Evolutionary conservation across 805 yeast genomes (phyloP), one percentile per base, ranked within the genome.

Genomic region (Kluyveromyces aestuarii): DNA sequence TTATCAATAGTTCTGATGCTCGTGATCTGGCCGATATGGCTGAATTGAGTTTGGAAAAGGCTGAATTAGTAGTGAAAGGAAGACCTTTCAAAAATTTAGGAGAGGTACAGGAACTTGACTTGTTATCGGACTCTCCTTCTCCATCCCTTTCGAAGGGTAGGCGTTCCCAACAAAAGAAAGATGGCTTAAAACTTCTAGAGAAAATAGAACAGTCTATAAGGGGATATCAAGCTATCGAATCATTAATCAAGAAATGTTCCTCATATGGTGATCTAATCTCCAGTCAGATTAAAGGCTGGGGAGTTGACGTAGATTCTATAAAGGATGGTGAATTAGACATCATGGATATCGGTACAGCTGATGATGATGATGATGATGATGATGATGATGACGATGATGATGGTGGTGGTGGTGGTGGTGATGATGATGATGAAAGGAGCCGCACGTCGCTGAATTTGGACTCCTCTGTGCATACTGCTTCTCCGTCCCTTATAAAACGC

Each of bases 171-270:
- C 72, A 67, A 48, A 80, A 78, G 62, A 72, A 83, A 6, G 77
- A 79, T 42, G 96, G 96, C 10, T 84, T 84, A 56, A 77, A 79
- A 59, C 74, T 87, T 44, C 76, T 88, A 19, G 91, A 84, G 54
- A 82, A 78, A 38, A 77, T 90, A 5, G 77, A 77, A 43, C 70
- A 75, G 53, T 83, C 88, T 14, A 72, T 93, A 53, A 79, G 81
- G 58, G 98, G 98, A 6, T 93, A 93, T 63, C 83, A 82, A 52
- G 98, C 99, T 0, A 96, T 93, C 41, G 98, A 91, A 57, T 84
- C 95, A n/a, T 72, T 93, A 55, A 87, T 93, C 52, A 80, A 80
- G 50, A 78, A 81, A 55, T 93, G 99, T 70, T 80, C 89, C 9
- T 76, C 78, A 16, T 82, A 85, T 55, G 96, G 97, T 49, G 71